Base-by-base conservation (phyloP, 345 rosid genomes). In the Salix caprea region DNA sequence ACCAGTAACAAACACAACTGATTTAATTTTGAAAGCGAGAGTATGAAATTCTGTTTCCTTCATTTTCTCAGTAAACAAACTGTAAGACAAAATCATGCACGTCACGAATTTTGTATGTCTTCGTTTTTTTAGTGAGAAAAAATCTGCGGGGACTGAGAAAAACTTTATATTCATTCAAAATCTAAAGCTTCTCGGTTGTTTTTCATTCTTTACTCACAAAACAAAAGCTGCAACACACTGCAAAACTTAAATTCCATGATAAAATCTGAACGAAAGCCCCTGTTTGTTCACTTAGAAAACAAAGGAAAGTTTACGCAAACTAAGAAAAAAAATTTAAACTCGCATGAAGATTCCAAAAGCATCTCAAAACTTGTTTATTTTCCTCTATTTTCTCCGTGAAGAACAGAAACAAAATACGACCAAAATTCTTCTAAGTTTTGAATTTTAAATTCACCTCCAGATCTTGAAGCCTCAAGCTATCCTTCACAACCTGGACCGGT, bases 401-500 rank as follows among this genome's bases (percentile, higher is more conserved):
- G 80, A 82, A 74, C 69, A 28, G 34, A 73, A 78, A 78, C 60
- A 34, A 48, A 67, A 6, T 5, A 30, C 14, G 30, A 73, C 15
- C 62, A 62, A 46, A 73, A 78, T 30, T 69, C 12, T 67, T 18
- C 2, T 56, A 21, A 56, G 24, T 40, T 24, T 16, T 23, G 11
- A 36, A 64, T 18, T 32, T 62, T 44, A 34, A 72, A 74, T 62
- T 82, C 71, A 88, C 95, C 92, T 89, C 82, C 79, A 83, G 92
- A 91, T 91, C 95, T 85, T 70, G 71, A 24, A 52, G 48, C 28
- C 73, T 52, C 67, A 68, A 65, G 60, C 69, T 65, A 64, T 87
- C 88, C 74, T 32, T 84, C 80, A 78, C 74, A 73, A 84, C 73
- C 75, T 71, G 82, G 72, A 67, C 75, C 18, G 90, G 79, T 37